These are phyloP conservation scores for Rhizophagus clarus DNA, from an alignment of 192 early-diverging fungal species.

Conservation along the genomic window DNA sequence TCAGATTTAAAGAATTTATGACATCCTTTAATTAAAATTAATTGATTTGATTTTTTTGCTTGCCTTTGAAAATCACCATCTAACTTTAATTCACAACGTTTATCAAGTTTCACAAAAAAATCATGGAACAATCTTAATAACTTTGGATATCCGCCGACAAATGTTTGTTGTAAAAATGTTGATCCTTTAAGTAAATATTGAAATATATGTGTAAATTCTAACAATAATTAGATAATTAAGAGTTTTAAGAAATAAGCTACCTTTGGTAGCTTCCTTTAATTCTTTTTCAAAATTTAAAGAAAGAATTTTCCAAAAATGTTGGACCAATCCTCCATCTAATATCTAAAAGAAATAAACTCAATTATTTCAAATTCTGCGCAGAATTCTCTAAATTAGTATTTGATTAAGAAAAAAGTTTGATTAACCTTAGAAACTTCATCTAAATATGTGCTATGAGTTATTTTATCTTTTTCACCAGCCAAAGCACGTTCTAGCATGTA, in stretches of 20 bases:
- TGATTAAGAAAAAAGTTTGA: neutral
- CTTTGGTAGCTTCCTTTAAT: constrained; percentile 53
- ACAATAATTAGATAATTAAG: neutral
- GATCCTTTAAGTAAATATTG: constrained; percentile 39
- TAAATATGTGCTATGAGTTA: constrained; percentile 51
- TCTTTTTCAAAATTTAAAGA: constrained; percentile 57
- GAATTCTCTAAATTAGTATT: neutral
- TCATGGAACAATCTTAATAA: constrained; percentile 52
- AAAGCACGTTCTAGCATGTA: constrained; percentile 55
- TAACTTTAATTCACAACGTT: constrained; percentile 41
- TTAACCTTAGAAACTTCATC: constrained; percentile 52
- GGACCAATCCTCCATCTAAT: constrained; percentile 54
- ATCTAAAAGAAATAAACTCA: constrained; percentile 26
- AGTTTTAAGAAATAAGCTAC: constrained; percentile 30
- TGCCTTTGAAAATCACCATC: constrained; percentile 59
- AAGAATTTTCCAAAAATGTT: constrained; percentile 56
- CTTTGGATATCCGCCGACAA: constrained; percentile 56
- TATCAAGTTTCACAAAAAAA: constrained; percentile 57
- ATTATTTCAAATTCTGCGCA: no score
- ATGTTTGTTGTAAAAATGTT: constrained; percentile 53
- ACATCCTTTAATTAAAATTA: no score
- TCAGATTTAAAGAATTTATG: neutral
- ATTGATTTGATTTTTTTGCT: neutral
- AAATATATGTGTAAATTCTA: neutral
- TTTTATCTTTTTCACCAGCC: constrained; percentile 50